A percentile compares a stretch with the other conserved stretches of the same genome.
These are phyloP conservation scores for Laetiporus sulphureus DNA, from an alignment of 1,284 basidiomycete species.

Conservation along the genomic window DNA sequence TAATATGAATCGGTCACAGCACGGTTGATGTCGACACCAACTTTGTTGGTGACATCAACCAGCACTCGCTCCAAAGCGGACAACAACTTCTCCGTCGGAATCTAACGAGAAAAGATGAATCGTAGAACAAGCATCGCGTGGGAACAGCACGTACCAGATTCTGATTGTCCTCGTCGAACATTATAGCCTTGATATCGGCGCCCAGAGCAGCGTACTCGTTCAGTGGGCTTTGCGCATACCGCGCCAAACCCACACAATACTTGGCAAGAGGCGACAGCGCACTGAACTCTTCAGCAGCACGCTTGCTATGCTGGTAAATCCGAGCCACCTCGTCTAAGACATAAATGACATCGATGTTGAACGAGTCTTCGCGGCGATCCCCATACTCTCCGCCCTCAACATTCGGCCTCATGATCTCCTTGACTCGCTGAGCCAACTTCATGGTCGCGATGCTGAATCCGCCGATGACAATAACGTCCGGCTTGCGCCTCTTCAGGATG, in stretches of 20 bases:
- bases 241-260: constrained; percentile 92
- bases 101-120: constrained; percentile 36
- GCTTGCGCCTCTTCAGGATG: constrained; percentile 74
- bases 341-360: constrained; percentile 74
- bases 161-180: constrained; percentile 81
- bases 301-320: constrained; percentile 88
- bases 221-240: constrained; percentile 91
- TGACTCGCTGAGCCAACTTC: constrained; percentile 63
- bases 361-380: constrained; percentile 32
- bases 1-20: constrained; percentile 86
- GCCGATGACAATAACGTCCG: constrained; percentile 86
- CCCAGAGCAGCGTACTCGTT: constrained; percentile 91
- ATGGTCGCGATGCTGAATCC: constrained; percentile 83
- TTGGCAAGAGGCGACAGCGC: constrained; percentile 77
- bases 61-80: constrained; percentile 81
- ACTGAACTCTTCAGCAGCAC: constrained; percentile 84
- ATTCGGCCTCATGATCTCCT: constrained; percentile 36
- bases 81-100: constrained; percentile 82
- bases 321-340: constrained; percentile 90
- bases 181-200: constrained; percentile 72
- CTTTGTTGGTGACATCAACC: constrained; percentile 86
- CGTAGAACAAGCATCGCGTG: neutral
- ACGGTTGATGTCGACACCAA: constrained; percentile 95
- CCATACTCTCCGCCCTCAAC: constrained; percentile 15
- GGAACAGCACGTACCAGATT: constrained; percentile 62